Evolutionary conservation across 2,329 filamentous ascomycete genomes (phyloP).

Genomic region (Calonectria pteridis): DNA sequence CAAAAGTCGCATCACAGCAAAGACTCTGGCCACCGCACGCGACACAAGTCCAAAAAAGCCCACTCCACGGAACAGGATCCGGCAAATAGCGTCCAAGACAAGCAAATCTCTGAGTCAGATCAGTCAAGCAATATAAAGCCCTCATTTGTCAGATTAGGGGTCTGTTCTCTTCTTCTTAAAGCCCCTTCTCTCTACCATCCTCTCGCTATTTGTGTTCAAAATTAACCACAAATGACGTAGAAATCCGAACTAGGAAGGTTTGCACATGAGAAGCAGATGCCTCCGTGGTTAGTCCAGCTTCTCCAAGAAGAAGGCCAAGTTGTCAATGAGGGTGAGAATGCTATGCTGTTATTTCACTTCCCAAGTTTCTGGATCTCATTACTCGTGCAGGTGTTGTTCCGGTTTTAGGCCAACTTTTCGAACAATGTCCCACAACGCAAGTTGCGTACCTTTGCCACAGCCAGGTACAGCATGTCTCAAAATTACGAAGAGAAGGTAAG

Average conservation of each 20-base stretch:
- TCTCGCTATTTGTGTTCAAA: background rate
- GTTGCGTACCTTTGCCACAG: slow-evolving; percentile 86
- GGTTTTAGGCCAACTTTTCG: slow-evolving; percentile 72
- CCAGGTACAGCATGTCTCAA: slow-evolving; percentile 82
- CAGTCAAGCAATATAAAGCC: slow-evolving; percentile 21
- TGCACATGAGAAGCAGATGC: slow-evolving; percentile 82
- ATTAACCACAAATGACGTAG: slow-evolving; percentile 40
- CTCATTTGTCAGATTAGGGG: slow-evolving; percentile 36
- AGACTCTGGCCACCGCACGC: slow-evolving; percentile 36
- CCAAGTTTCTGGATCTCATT: slow-evolving; percentile 22
- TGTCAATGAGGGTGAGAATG: slow-evolving; percentile 62
- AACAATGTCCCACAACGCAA: slow-evolving; percentile 71
- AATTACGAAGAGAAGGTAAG: slow-evolving; percentile 78
- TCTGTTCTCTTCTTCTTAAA: slow-evolving; percentile 6
- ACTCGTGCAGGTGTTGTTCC: slow-evolving; percentile 66
- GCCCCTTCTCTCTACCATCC: background rate
- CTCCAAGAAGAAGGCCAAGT: slow-evolving; percentile 71
- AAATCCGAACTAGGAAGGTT: slow-evolving; percentile 78
- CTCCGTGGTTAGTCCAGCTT: slow-evolving; percentile 73
- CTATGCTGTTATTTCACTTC: no score
- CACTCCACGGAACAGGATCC: slow-evolving; percentile 16
- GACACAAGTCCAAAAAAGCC: slow-evolving; percentile 40
- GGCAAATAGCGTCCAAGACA: slow-evolving; percentile 15
- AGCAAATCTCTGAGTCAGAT: slow-evolving; percentile 2
- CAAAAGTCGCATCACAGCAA: slow-evolving; percentile 19